A percentile compares a stretch with the other conserved stretches of the same genome.
Conservation (phyloP, 2,329 filamentous ascomycete genomes). For the Exophiala sp. region DNA sequence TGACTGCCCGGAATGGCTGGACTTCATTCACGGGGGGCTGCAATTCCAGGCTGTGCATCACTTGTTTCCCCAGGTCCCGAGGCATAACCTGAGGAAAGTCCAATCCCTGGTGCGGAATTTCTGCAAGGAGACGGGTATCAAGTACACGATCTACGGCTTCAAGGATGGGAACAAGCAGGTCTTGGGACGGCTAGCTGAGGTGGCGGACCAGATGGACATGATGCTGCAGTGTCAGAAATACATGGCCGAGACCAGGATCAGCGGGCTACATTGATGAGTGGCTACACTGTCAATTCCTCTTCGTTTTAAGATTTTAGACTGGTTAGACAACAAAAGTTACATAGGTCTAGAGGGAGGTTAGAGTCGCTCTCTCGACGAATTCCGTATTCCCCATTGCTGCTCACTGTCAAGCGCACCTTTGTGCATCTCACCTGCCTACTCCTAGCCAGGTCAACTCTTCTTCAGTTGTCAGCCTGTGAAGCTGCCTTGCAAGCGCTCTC, state of each 20-base stretch:
- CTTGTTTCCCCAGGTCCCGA: slow-evolving; percentile 75
- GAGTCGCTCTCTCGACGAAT: no score
- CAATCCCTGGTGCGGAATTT: slow-evolving; percentile 77
- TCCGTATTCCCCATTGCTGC: no score
- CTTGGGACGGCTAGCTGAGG: slow-evolving; percentile 70
- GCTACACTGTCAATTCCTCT: no score
- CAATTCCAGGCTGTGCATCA: slow-evolving; percentile 91
- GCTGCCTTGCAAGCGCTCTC: not conserved
- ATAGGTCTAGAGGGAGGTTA: no score
- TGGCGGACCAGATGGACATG: slow-evolving; percentile 74
- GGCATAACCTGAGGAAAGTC: slow-evolving; percentile 74
- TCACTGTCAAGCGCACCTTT: no score
- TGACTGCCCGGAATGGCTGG: slow-evolving; percentile 81
- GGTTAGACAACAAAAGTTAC: no score
- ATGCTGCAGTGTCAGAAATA: slow-evolving; percentile 68
- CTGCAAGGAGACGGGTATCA: slow-evolving; percentile 75
- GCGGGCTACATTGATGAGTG: not conserved
- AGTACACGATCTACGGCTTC: slow-evolving; percentile 83
- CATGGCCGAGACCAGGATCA: slow-evolving; percentile 16
- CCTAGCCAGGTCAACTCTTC: no score
- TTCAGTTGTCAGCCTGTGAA: no score
- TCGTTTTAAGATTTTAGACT: no score
- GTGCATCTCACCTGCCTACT: no score
- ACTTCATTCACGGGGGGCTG: slow-evolving; percentile 83
- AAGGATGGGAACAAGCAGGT: slow-evolving; percentile 79